Conservation (phyloP, 106 monocot genomes). For the Iris macrosiphon region DNA sequence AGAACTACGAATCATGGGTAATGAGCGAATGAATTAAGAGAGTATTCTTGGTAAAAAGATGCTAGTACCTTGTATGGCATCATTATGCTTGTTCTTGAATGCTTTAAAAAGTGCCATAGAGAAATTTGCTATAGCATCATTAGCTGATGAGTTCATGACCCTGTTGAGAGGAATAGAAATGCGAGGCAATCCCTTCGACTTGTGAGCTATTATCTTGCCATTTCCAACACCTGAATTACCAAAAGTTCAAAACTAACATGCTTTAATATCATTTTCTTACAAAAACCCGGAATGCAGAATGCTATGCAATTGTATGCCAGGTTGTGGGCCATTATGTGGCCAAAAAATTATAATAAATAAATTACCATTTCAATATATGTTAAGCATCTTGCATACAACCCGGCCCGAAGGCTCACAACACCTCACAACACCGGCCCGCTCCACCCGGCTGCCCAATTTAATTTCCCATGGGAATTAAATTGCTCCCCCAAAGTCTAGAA, state of each 20-base stretch:
- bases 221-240: conserved; percentile 18
- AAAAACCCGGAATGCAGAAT: no score
- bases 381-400: no score
- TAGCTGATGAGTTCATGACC: conserved; percentile 24
- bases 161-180: conserved; percentile 49
- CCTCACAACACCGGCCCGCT: no score
- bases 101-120: conserved; percentile 36
- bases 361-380: no score
- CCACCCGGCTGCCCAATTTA: no score
- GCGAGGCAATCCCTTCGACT: conserved; percentile 69
- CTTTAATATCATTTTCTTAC: neutral
- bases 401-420: no score
- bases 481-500: no score
- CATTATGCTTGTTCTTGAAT: conserved; percentile 36
- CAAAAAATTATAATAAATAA: no score
- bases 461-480: no score
- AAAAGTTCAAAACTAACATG: neutral
- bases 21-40: neutral
- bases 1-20: no score
- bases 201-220: conserved; percentile 49
- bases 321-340: no score
- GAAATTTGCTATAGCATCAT: conserved; percentile 34
- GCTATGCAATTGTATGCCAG: no score
- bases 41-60: conserved; percentile 2
- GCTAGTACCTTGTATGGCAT: conserved; percentile 32